phyloP scores from a whole-genome alignment of 345 rosid genomes.

The Citrus maxima region DNA sequence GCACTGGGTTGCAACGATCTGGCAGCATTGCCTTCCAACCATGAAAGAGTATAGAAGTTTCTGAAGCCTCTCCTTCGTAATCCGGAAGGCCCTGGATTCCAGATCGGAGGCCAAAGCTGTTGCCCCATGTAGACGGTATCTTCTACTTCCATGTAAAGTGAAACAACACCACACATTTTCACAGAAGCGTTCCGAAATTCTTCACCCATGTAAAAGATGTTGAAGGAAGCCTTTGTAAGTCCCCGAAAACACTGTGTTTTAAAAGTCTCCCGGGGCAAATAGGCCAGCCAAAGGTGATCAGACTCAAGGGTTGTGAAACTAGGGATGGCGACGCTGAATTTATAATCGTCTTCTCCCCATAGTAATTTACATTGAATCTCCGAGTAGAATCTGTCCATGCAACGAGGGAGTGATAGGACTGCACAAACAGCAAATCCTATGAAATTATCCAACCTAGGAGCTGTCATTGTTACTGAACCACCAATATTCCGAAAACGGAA shows the following conservation, averaged over 20 bases:
- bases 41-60: not conserved
- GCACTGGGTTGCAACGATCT: not conserved
- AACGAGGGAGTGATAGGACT: not conserved
- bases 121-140: not conserved
- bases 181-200: not conserved
- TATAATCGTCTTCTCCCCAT: too few relatives aligned
- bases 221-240: not conserved
- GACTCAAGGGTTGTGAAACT: not conserved
- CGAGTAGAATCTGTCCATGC: too few relatives aligned
- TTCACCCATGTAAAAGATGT: not conserved
- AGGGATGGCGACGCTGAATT: not conserved
- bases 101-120: not conserved
- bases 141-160: not conserved
- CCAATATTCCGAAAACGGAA: not conserved
- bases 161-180: not conserved
- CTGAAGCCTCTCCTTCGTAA: not conserved
- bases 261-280: not conserved
- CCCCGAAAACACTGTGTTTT: not conserved
- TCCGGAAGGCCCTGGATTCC: not conserved
- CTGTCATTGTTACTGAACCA: not conserved
- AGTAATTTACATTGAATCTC: not conserved
- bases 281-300: not conserved
- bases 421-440: constrained; percentile 16
- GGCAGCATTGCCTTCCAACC: not conserved
- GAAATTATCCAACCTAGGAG: not conserved